Evolutionary conservation across 1,284 basidiomycete species (phyloP), one percentile per base, ranked within the genome.

Genomic region (Bothia castanella): DNA sequence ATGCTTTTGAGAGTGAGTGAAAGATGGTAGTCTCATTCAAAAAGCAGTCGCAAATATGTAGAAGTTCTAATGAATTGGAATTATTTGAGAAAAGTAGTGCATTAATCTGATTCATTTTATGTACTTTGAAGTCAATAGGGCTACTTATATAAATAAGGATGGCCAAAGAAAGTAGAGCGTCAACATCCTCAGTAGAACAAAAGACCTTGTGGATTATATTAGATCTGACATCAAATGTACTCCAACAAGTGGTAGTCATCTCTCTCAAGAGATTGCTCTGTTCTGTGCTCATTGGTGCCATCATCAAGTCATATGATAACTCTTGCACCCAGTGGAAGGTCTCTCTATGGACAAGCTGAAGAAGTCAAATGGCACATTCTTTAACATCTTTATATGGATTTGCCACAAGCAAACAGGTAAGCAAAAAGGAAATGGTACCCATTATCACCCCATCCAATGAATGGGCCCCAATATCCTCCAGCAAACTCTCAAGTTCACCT

Each of bases 381-480:
- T 27, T 47, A 12, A 62, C 35, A 5, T 40, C 20, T 7, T 54
- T 14, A 34, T 55, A 39, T 0, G 9, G 45, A 8, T 59, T 48
- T 2, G 66, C 66, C 2, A 69, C 57, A 14, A 74, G 58, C 16
- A 77, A 43, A 12, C 73, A 69, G 45, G 47, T 53, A 1, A 54
- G 53, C 5, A 77, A 52, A 21, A 63, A 49, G 31, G 70, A 61
- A 12, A 74, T 61, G 0, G 61, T 72, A 19, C 58, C 53, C 32
- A 73, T 65, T 0, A 70, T 65, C 23, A 62, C 55, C 0, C 53
- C 60, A 44, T 77, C 69, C 23, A 68, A 54, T 72, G 73, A 75
- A 49, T 73, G 74, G 5, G 43, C 61, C 37, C 62, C 47, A 3
- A 74, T 55, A 9, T 57, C 57, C 6, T 35, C 42, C 13, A 72